Percentiles rank a stretch among this genome's conserved stretches.
phyloP scores from a whole-genome alignment of 805 yeast genomes.

The Jamesozyma spencerorum region DNA sequence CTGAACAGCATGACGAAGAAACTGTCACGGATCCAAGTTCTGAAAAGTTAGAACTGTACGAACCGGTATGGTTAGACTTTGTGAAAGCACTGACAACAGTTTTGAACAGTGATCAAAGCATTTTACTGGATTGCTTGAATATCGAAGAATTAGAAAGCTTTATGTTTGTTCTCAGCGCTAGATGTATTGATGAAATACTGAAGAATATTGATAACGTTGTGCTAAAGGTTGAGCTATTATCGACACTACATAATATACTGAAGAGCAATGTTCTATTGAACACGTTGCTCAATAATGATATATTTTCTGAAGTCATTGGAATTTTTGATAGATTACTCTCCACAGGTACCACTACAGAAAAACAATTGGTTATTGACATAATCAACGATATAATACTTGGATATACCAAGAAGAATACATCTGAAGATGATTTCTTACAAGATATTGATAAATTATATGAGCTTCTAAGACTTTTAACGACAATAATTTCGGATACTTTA shows the following conservation, averaged over 20 bases:
- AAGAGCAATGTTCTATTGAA: slow-evolving; percentile 47
- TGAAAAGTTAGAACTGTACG: slow-evolving; percentile 29
- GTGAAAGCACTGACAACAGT: slow-evolving; percentile 66
- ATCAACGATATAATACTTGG: slow-evolving; percentile 45
- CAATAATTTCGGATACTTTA: slow-evolving; percentile 48
- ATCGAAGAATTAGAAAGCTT: slow-evolving; percentile 51
- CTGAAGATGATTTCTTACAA: slow-evolving; percentile 37
- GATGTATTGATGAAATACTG: slow-evolving; percentile 68
- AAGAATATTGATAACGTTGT: slow-evolving; percentile 27
- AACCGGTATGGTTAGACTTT: slow-evolving; percentile 62
- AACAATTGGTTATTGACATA: slow-evolving; percentile 42
- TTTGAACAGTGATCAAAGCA: slow-evolving; percentile 40
- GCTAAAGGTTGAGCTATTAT: slow-evolving; percentile 32
- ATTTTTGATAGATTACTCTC: slow-evolving; percentile 63
- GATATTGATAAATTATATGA: slow-evolving; percentile 79
- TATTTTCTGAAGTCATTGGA: slow-evolving; percentile 69
- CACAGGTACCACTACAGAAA: slow-evolving; percentile 45
- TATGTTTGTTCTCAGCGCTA: slow-evolving; percentile 72
- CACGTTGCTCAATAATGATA: slow-evolving; percentile 52
- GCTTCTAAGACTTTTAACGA: slow-evolving; percentile 57
- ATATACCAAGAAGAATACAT: slow-evolving; percentile 23
- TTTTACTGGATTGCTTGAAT: slow-evolving; percentile 40
- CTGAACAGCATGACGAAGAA: slow-evolving; percentile 8
- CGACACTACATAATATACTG: slow-evolving; percentile 48
- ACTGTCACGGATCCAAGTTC: slow-evolving; percentile 1